Conservation (phyloP, 495 filamentous ascomycete species). For the Penicillium bovifimosum region DNA sequence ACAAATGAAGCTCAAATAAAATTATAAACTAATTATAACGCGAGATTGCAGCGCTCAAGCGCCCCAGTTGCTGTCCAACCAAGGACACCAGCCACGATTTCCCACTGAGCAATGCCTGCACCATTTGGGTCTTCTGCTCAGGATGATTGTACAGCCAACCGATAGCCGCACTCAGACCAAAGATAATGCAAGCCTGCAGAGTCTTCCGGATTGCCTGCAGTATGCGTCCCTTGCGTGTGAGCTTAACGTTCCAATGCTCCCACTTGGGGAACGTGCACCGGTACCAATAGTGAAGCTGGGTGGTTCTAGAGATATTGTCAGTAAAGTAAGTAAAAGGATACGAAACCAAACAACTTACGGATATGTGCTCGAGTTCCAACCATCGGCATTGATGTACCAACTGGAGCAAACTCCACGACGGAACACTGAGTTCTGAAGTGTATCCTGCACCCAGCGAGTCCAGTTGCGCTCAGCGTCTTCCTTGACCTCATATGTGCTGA, state of each 20-base stretch:
- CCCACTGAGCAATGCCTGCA: conserved; percentile 11
- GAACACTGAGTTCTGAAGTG: conserved; percentile 50
- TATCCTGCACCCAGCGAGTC: conserved; percentile 48
- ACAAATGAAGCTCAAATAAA: not conserved
- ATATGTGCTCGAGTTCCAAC: conserved; percentile 57
- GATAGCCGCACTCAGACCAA: conserved; percentile 15
- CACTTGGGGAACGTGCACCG: conserved; percentile 53
- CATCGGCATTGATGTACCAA: conserved; percentile 53
- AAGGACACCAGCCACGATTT: conserved; percentile 12
- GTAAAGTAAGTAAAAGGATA: not conserved
- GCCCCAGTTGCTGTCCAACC: not conserved
- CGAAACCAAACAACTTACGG: conserved; percentile 39
- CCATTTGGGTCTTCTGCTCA: conserved; percentile 7
- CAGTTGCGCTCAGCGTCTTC: conserved; percentile 51
- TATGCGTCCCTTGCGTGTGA: conserved; percentile 42
- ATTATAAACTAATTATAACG: not conserved
- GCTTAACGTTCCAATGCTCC: conserved; percentile 49
- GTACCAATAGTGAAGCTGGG: conserved; percentile 44
- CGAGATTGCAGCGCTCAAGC: not conserved
- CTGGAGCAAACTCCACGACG: conserved; percentile 47
- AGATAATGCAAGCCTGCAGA: conserved; percentile 15
- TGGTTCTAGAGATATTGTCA: conserved; percentile 31
- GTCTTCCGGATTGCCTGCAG: conserved; percentile 19
- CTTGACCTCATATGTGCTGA: conserved; percentile 40
- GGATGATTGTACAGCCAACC: conserved; percentile 17